Evolutionary conservation across 192 early-diverging fungal genomes (phyloP), one percentile per base, ranked within the genome.

Genomic region (Jimgerdemannia flammicorona): DNA sequence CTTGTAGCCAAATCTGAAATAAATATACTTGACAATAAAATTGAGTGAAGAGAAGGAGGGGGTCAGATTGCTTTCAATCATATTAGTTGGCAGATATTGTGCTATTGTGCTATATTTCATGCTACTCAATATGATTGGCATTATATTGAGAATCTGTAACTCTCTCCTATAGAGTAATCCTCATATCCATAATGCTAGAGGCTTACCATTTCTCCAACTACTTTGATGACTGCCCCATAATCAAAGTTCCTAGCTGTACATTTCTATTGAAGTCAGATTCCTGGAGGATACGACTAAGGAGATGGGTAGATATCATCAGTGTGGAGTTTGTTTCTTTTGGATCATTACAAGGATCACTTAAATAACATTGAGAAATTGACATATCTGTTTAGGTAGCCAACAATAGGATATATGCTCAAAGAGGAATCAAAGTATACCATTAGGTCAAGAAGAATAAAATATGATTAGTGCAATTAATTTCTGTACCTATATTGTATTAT

Each of bases 111-210:
- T 1, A 29, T 29, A 1, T 29, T 29, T 1, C 29, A 1, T 29
- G 29, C 29, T 29, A 29, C 29, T 29, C 29, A 1, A 29, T 1
- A 29, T 1, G 29, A 29, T 29, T 1, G 29, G 29, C 29, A 29
- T 29, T 29, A 29, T 1, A 29, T 29, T 29, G 29, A 29, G 29
- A 29, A 29, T 29, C 29, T 29, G 29, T 29, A 29, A 29, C 29
- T 29, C 1, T 29, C 29, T 1, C 29, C 1, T 29, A 2, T 54
- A 86, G 86, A 43, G 54, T 91, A 14, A 83, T 93, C 69, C 74
- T 93, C 9, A 94, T 94, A 93, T 89, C 87, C 79, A 92, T 92
- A 11, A 95, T 93, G 3, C 88, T 91, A 3, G 89, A 95, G 49
- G 87, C 91, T 7, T 72, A 69, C 70, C 85, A 72, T 72, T 94